Evolutionary conservation across 2,329 filamentous ascomycete genomes (phyloP).

Genomic region (Dothistroma septosporum): DNA sequence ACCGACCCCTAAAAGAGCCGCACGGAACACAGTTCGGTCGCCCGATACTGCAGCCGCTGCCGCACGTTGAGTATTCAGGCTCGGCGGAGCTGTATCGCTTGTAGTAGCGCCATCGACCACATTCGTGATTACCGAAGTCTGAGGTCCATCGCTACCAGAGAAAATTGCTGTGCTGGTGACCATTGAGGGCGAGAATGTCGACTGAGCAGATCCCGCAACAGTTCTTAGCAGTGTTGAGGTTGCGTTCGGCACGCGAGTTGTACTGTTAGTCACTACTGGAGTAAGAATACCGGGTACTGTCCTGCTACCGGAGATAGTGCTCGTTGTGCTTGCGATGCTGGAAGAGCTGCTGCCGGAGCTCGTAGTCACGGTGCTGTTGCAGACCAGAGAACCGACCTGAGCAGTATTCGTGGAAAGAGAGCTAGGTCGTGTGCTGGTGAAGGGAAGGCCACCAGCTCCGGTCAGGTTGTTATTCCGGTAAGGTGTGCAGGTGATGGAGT

Average conservation of each 20-base stretch:
- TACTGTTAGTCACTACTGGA: conserved; percentile 7
- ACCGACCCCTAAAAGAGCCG: neutral
- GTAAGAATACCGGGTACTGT: neutral
- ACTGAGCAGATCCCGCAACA: conserved; percentile 2
- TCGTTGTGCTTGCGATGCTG: conserved; percentile 10
- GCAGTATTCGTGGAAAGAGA: conserved; percentile 27
- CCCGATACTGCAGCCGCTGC: neutral
- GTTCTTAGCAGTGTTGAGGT: conserved; percentile 16
- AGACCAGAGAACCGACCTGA: conserved; percentile 24
- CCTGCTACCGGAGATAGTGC: conserved; percentile 1
- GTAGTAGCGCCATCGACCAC: neutral
- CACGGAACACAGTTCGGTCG: neutral
- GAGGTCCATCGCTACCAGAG: neutral
- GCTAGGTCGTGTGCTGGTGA: conserved; percentile 22
- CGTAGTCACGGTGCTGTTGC: conserved; percentile 10
- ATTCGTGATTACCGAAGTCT: neutral
- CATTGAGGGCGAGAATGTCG: conserved; percentile 9
- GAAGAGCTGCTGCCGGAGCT: conserved; percentile 4
- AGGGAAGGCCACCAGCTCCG: conserved; percentile 22
- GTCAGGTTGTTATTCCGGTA: conserved; percentile 21
- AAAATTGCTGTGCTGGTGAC: conserved; percentile 14
- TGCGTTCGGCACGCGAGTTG: conserved; percentile 9
- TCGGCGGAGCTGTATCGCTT: neutral
- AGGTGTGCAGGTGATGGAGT: conserved; percentile 27
- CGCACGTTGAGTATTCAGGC: conserved; percentile 2